Percentiles rank a stretch among this genome's conserved stretches.
phyloP scores from a whole-genome alignment of 2,329 filamentous ascomycete genomes.

The Talaromyces sp. region DNA sequence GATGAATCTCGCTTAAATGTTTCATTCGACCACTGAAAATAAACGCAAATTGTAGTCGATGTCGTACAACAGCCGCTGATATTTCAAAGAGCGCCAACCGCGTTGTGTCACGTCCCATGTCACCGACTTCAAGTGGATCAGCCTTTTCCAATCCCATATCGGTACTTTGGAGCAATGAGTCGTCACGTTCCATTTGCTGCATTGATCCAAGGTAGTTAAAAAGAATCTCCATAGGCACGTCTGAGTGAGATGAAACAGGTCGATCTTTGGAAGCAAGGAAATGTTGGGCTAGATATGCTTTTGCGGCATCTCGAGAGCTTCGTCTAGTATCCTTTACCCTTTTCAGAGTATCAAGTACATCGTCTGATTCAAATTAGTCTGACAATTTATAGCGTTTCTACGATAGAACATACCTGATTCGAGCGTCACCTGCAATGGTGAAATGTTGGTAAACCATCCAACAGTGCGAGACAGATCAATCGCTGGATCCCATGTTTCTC shows the following conservation, averaged over 20 bases:
- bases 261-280: slow-evolving; percentile 31
- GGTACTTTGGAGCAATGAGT: slow-evolving; percentile 43
- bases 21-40: slow-evolving; percentile 50
- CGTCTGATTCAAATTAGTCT: slow-evolving; percentile 22
- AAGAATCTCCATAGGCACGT: slow-evolving; percentile 39
- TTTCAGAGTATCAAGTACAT: slow-evolving; percentile 33
- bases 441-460: slow-evolving; percentile 52
- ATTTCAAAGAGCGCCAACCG: slow-evolving; percentile 53
- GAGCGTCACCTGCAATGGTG: slow-evolving; percentile 39
- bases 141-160: slow-evolving; percentile 48
- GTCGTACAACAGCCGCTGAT: slow-evolving; percentile 48
- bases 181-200: slow-evolving; percentile 44
- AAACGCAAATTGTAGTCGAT: slow-evolving; percentile 48
- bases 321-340: slow-evolving; percentile 40
- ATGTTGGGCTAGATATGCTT: slow-evolving; percentile 36
- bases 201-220: slow-evolving; percentile 43
- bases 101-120: slow-evolving; percentile 44
- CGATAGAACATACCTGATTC: slow-evolving; percentile 20
- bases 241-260: slow-evolving; percentile 32
- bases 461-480: slow-evolving; percentile 51
- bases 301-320: slow-evolving; percentile 34
- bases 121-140: slow-evolving; percentile 43
- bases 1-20: slow-evolving; percentile 43
- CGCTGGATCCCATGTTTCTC: slow-evolving; percentile 44
- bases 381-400: too few species aligned